Conservation (phyloP, 176 grass and related monocot genomes). For the Eremochloa ophiuroides region DNA sequence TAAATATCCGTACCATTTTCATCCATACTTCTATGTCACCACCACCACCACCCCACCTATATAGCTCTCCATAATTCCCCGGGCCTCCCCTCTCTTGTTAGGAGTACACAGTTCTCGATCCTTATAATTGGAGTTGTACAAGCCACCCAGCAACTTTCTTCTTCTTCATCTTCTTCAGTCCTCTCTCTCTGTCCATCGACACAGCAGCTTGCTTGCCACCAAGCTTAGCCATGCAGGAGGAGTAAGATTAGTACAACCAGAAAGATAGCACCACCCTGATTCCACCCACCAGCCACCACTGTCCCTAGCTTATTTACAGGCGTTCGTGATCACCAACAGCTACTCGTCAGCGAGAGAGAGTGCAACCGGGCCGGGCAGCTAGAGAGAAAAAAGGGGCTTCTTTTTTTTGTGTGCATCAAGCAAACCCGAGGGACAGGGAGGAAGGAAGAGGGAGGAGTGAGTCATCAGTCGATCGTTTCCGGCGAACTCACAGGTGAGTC, state of each 20-base stretch:
- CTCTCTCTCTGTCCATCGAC: neutral
- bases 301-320: slow-evolving; percentile 19
- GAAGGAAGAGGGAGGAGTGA: neutral
- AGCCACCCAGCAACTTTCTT: slow-evolving; percentile 15
- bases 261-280: slow-evolving; percentile 14
- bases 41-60: no score
- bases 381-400: neutral
- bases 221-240: slow-evolving; percentile 18
- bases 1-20: no score
- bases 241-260: neutral
- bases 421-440: neutral
- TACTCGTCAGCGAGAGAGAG: slow-evolving; percentile 20
- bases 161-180: neutral
- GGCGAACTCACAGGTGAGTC: neutral
- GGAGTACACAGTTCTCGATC: slow-evolving; percentile 28
- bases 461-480: neutral
- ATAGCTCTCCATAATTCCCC: slow-evolving; percentile 38
- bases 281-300: slow-evolving; percentile 28
- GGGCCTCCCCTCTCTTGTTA: slow-evolving; percentile 4
- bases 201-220: neutral
- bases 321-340: slow-evolving; percentile 25
- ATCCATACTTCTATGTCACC: no score
- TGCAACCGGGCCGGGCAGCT: neutral
- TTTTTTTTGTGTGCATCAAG: neutral
- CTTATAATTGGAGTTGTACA: slow-evolving; percentile 33